Percentiles rank a stretch among this genome's conserved stretches.
Conservation (phyloP, 805 yeast species). For the Wickerhamiella kurtzmanii region DNA sequence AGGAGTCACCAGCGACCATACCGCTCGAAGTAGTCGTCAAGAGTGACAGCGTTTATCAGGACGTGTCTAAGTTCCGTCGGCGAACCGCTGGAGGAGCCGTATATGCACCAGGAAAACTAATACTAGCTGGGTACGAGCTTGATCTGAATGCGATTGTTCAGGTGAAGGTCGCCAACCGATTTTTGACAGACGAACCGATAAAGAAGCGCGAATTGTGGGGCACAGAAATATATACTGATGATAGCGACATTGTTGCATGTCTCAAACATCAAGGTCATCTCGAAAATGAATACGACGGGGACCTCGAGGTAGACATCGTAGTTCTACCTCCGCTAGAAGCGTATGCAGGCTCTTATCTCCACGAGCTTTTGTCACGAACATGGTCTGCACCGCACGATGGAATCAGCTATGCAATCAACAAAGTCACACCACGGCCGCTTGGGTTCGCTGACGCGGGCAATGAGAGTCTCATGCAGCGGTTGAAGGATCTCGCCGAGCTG, state of each 20-base stretch:
- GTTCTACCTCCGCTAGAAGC: constrained; percentile 55
- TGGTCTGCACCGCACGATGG: constrained; percentile 76
- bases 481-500: not conserved
- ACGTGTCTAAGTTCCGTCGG: constrained; percentile 33
- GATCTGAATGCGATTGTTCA: constrained; percentile 33
- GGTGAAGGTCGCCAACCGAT: constrained; percentile 40
- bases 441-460: too few relatives aligned
- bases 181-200: constrained; percentile 27
- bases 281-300: constrained; percentile 26
- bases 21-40: constrained; percentile 22
- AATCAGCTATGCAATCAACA: constrained; percentile 46
- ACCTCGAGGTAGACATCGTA: constrained; percentile 43
- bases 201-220: constrained; percentile 68
- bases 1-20: not conserved
- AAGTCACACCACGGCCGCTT: too few relatives aligned
- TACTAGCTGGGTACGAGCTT: constrained; percentile 23
- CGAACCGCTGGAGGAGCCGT: constrained; percentile 40
- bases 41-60: constrained; percentile 30
- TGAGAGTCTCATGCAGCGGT: not conserved
- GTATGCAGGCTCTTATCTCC: constrained; percentile 52
- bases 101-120: constrained; percentile 27
- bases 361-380: constrained; percentile 59
- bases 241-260: constrained; percentile 67
- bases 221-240: constrained; percentile 84
- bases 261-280: constrained; percentile 64